Conservation (phyloP, 1,284 basidiomycete species). For the Earliella scabrosa region DNA sequence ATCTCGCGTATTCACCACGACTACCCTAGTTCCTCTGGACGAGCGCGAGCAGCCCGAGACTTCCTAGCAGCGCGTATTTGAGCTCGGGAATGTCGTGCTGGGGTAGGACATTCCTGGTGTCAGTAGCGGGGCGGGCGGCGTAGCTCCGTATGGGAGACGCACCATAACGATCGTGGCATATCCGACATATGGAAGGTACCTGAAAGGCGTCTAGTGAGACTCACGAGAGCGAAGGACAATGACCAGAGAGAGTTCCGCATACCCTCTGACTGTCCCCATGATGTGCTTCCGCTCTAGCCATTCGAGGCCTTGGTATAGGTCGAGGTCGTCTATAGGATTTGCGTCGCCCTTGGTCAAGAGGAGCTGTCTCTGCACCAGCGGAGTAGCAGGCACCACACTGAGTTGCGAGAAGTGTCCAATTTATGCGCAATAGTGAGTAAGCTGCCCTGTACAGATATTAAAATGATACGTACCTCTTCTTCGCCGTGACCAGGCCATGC, state of each 20-base stretch:
- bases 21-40: conserved; percentile 73
- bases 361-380: conserved; percentile 56
- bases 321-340: conserved; percentile 87
- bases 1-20: too few relatives aligned
- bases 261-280: conserved; percentile 94
- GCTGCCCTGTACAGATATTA: too few relatives aligned
- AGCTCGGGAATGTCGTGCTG: conserved; percentile 96
- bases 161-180: conserved; percentile 97
- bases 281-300: conserved; percentile 89
- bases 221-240: too few relatives aligned
- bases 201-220: conserved; percentile 35
- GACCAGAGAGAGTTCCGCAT: conserved; percentile 38
- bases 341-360: conserved; percentile 97
- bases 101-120: too few relatives aligned
- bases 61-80: conserved; percentile 88
- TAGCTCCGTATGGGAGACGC: too few relatives aligned
- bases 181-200: conserved; percentile 92
- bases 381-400: conserved; percentile 29
- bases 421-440: too few relatives aligned
- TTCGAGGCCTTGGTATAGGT: conserved; percentile 85
- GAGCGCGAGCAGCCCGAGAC: conserved; percentile 78
- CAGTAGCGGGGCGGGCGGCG: too few relatives aligned
- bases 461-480: conserved; percentile 30
- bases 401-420: too few relatives aligned
- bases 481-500: conserved; percentile 54